A percentile compares a stretch with the other conserved stretches of the same genome.
Conservation (phyloP, 2,329 filamentous ascomycete genomes). For the Elsinoe necatrix region DNA sequence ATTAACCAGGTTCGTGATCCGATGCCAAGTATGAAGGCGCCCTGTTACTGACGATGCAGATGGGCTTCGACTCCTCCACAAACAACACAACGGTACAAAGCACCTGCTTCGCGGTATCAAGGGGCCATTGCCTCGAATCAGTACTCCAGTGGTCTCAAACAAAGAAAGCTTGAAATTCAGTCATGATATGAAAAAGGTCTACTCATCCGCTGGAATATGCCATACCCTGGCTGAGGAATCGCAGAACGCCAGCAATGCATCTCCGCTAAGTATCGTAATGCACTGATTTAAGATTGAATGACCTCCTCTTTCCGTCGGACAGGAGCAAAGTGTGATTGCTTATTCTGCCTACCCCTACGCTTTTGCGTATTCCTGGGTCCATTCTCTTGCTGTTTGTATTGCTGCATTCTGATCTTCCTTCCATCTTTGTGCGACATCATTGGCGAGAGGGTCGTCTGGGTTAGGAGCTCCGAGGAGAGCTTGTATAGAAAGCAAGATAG, state of each 20-base stretch:
- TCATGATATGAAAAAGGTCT: not conserved
- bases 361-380: conserved; percentile 76
- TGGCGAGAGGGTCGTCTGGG: conserved; percentile 94
- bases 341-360: conserved; percentile 24
- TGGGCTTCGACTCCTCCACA: too few relatives aligned
- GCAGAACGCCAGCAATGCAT: conserved; percentile 17
- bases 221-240: not conserved
- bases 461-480: conserved; percentile 92
- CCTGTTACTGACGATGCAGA: too few relatives aligned
- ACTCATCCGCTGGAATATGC: conserved; percentile 1
- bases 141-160: not conserved
- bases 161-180: not conserved
- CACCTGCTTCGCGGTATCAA: not conserved
- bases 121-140: not conserved
- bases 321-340: too few relatives aligned
- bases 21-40: too few relatives aligned
- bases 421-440: conserved; percentile 96
- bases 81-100: too few relatives aligned
- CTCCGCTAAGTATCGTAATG: conserved; percentile 14
- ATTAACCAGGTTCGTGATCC: too few relatives aligned
- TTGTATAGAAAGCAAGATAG: conserved; percentile 97
- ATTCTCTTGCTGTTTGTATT: conserved; percentile 84
- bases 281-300: too few relatives aligned
- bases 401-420: conserved; percentile 91
- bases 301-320: too few relatives aligned